Evolutionary conservation across 331 rosid species (phyloP).

Genomic region (Dryas integrifolia): DNA sequence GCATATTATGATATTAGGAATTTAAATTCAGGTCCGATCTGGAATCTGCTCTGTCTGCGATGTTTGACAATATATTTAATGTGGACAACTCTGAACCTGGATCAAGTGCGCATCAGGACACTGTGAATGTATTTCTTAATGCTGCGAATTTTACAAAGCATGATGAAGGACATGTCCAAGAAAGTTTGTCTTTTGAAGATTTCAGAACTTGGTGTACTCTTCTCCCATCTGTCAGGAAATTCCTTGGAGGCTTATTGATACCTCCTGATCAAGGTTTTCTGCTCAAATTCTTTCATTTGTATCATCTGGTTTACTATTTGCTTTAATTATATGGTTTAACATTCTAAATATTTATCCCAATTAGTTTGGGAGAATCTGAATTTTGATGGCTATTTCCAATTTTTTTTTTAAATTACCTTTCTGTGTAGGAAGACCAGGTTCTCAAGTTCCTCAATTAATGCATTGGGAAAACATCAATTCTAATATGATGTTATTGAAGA

Average conservation of each 20-base stretch:
- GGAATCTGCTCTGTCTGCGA: conserved; percentile 55
- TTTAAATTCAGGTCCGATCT: conserved; percentile 69
- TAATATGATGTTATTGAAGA: conserved; percentile 50
- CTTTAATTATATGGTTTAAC: conserved; percentile 1
- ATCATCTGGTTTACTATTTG: conserved; percentile 13
- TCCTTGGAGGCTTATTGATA: conserved; percentile 76
- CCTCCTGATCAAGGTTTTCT: conserved; percentile 63
- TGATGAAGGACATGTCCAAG: conserved; percentile 37
- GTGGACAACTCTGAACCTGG: conserved; percentile 39
- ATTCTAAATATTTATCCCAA: neutral
- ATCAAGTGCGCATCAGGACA: conserved; percentile 43
- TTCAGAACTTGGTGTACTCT: conserved; percentile 75
- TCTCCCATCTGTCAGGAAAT: conserved; percentile 75
- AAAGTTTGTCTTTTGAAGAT: conserved; percentile 66
- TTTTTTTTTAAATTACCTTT: conserved; percentile 13
- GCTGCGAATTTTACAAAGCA: conserved; percentile 59
- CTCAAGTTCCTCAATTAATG: conserved; percentile 62
- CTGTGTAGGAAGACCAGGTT: conserved; percentile 65
- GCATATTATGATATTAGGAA: conserved; percentile 30
- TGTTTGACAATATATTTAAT: conserved; percentile 47
- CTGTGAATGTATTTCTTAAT: conserved; percentile 53
- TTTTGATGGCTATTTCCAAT: conserved; percentile 10
- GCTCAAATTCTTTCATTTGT: conserved; percentile 17
- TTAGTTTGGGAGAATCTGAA: conserved; percentile 18
- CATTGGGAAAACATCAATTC: conserved; percentile 46